Evolutionary conservation across 78 protist species (phyloP), one percentile per base, ranked within the genome.

Genomic region (Cavenderia fasciculata): DNA sequence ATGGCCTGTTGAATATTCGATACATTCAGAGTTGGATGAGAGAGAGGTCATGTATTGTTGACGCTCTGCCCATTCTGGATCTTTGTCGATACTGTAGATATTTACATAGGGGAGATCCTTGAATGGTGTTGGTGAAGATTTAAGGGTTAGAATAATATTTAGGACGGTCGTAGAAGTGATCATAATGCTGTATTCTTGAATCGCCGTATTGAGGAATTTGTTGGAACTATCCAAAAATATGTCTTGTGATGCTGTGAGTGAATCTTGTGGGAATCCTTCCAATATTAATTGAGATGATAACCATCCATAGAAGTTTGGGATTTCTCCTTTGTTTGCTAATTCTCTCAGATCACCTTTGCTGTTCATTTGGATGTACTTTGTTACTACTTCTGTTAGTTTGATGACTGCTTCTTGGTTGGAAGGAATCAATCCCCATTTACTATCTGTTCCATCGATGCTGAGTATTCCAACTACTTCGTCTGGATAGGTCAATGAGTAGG

Each of bases 401-500:
- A n/a, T n/a, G n/a, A n/a, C n/a, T n/a, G n/a, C n/a, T n/a, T n/a
- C 27, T n/a, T 51, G 54, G 16, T 19, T 38, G 27, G 34, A 46
- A 36, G 46, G 23, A 21, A 44, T 33, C 7, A 19, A 34, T 61
- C 71, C 8, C 11, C 34, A 36, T 16, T 12, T 12, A 12, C 27
- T 34, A 46, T 76, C 86, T 0, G 86, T 62, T 11, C 86, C 73
- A 46, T 76, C 86, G 10, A 76, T 47, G 0, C 63, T 11, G 7
- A 76, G 27, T 10, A 76, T 34, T 18, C 86, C 86, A 57, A 57
- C 40, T 11, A 76, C 31, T 11, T 76, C 86, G 1, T 61, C 18
- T 44, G 71, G 69, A 46, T 61, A 76, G 7, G 31, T 25, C 49
- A 61, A 29, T n/a, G 86, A 57, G 47, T 31, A 76, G 19, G 43